These are phyloP conservation scores for Podila clonocystis DNA, from an alignment of 192 early-diverging fungal species.

Conservation along the genomic window DNA sequence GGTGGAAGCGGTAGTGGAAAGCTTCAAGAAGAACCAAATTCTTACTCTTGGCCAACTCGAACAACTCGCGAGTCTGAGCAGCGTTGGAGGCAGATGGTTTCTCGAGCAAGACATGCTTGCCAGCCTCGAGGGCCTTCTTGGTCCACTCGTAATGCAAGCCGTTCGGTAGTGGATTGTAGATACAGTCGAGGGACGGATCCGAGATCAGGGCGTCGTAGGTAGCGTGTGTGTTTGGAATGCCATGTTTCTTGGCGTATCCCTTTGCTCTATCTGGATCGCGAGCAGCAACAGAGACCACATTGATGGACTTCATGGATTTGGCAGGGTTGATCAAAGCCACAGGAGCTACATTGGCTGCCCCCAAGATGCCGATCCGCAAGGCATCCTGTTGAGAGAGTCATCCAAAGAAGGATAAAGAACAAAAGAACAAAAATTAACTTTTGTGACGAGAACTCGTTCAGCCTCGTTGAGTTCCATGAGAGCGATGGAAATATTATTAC, in stretches of 20 bases:
- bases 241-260: slow-evolving; percentile 53
- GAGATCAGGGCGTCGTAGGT: slow-evolving; percentile 60
- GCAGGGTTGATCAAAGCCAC: slow-evolving; percentile 51
- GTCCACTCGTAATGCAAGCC: slow-evolving; percentile 61
- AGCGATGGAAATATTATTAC: neutral
- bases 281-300: slow-evolving; percentile 62
- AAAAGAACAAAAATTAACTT: too few relatives aligned
- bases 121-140: slow-evolving; percentile 54
- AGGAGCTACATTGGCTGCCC: slow-evolving; percentile 62
- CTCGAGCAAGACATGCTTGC: slow-evolving; percentile 67
- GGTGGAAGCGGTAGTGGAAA: slow-evolving; percentile 54
- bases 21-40: slow-evolving; percentile 55
- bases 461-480: neutral
- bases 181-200: slow-evolving; percentile 59
- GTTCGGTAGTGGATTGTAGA: slow-evolving; percentile 68
- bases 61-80: slow-evolving; percentile 27
- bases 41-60: slow-evolving; percentile 36
- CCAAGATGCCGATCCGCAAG: slow-evolving; percentile 62
- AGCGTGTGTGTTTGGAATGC: slow-evolving; percentile 56
- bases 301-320: slow-evolving; percentile 28
- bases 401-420: too few relatives aligned
- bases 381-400: slow-evolving; percentile 24
- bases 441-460: neutral
- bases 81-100: slow-evolving; percentile 55
- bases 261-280: slow-evolving; percentile 46